Evolutionary conservation across 139 green algal species (phyloP), one percentile per base, ranked within the genome.

Genomic region (Nannochloris sp.): DNA sequence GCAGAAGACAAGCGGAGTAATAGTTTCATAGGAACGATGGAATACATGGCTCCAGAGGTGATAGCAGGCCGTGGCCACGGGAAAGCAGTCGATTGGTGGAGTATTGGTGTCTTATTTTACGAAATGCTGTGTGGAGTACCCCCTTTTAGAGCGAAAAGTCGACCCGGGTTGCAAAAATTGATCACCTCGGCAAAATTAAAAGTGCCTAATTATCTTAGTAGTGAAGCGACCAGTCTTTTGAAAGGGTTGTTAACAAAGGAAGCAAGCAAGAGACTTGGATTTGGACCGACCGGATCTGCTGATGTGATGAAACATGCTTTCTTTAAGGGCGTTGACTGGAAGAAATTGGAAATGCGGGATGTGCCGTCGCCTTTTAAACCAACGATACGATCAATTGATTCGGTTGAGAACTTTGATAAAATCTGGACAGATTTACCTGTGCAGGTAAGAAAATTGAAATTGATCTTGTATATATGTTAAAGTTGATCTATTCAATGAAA

Each of bases 61-160:
- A 81, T 97, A 34, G 71, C 79, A 14, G 92, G 78, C 33, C 84
- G 84, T 35, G 88, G 90, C 2, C 92, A 97, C 69, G 82, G 79
- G 54, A 89, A 90, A 70, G 61, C 74, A 4, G 93, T 97, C 31
- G 93, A 98, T 85, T 98, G 93, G 93, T 99, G 94, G 92, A 89
- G 75, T 59, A 80, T 92, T 23, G 93, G 93, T 30, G 85, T 98
- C 30, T 82, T 99, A 69, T 76, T 99, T 38, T 97, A 90, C 61
- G 94, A 99, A 79, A 99, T 99, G 94, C 76, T 99, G 56, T 87
- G 79, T 23, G 94, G 93, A 32, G 45, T 90, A 76, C 84, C 90
- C 0, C 93, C 93, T 27, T 98, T 97, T 74, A 75, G 83, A 12
- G 80, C 79, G 65, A 96, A 96, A 81, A 87, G 82, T 39, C 75